Percentiles rank a stretch among this genome's conserved stretches.
phyloP scores from a whole-genome alignment of 139 green algal species.

The Chlamydomonas sphaeroides region DNA sequence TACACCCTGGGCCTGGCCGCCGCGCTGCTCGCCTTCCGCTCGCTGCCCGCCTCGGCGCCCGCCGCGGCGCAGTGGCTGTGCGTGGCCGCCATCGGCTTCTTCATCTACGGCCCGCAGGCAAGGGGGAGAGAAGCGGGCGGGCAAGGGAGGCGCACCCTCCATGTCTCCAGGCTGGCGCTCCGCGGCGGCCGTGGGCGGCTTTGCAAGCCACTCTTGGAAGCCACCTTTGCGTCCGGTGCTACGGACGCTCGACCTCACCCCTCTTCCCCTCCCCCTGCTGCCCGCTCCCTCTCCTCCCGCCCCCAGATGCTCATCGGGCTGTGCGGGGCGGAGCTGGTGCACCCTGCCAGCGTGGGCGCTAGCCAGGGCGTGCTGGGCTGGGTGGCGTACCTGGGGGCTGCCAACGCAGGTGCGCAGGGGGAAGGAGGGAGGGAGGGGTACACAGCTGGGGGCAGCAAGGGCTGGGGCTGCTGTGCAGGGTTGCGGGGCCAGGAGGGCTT shows the following conservation, averaged over 20 bases:
- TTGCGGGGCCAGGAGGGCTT: not conserved
- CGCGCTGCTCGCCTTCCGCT: slow-evolving; percentile 26
- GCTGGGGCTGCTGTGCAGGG: no score
- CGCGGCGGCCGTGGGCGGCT: no score
- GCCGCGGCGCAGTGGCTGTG: slow-evolving; percentile 84
- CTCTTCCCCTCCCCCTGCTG: not conserved
- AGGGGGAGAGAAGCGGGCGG: not conserved
- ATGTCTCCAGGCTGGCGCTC: no score
- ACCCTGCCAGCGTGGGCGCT: slow-evolving; percentile 58
- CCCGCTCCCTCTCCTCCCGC: not conserved
- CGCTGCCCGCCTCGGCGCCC: not conserved
- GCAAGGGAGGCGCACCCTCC: no score
- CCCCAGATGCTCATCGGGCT: slow-evolving; percentile 92
- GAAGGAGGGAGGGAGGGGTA: not conserved
- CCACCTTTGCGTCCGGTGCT: no score
- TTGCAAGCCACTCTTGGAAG: no score
- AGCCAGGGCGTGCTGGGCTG: slow-evolving; percentile 72
- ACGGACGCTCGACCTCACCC: no score
- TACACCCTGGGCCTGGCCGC: slow-evolving; percentile 38
- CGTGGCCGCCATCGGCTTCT: slow-evolving; percentile 90
- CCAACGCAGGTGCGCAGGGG: slow-evolving; percentile 50
- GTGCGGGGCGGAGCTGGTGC: slow-evolving; percentile 86
- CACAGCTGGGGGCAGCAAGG: no score
- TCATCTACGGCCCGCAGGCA: slow-evolving; percentile 80
- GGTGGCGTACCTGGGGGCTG: slow-evolving; percentile 73